Evolutionary conservation across 805 yeast species (phyloP).

Genomic region (Barnettozyma vustinii): DNA sequence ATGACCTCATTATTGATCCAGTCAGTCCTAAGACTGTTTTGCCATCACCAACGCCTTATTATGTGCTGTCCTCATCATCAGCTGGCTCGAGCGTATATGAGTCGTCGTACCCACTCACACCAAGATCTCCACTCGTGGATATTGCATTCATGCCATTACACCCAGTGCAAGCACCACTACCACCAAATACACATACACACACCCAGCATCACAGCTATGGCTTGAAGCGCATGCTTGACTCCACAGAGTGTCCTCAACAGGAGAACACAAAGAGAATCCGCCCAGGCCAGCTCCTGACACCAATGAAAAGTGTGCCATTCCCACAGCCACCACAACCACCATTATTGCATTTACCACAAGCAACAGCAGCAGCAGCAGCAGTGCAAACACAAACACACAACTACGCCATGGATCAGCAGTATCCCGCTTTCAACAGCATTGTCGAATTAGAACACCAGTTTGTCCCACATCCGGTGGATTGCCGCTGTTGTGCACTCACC

Average conservation of each 20-base stretch:
- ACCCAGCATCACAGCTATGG: neutral
- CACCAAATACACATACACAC: neutral
- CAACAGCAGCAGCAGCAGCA: no score
- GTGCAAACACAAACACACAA: neutral
- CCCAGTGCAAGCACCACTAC: neutral
- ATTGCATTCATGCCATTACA: neutral
- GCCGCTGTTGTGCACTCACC: constrained; percentile 9
- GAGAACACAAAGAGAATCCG: neutral
- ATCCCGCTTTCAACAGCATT: neutral
- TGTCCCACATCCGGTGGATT: constrained; percentile 9
- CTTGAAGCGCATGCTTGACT: neutral
- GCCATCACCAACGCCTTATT: neutral
- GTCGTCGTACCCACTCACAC: constrained; percentile 16
- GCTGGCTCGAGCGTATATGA: neutral
- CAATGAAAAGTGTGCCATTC: neutral
- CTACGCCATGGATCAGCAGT: neutral
- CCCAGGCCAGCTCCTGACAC: neutral
- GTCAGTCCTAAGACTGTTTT: neutral
- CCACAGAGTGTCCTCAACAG: neutral
- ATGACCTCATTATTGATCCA: constrained; percentile 6
- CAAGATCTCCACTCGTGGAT: constrained; percentile 19
- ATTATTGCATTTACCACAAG: neutral
- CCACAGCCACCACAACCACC: neutral
- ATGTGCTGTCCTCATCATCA: neutral
- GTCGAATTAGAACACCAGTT: neutral